Conservation (phyloP, 2,329 filamentous ascomycete species). For the Epichloe brachyelytri region DNA sequence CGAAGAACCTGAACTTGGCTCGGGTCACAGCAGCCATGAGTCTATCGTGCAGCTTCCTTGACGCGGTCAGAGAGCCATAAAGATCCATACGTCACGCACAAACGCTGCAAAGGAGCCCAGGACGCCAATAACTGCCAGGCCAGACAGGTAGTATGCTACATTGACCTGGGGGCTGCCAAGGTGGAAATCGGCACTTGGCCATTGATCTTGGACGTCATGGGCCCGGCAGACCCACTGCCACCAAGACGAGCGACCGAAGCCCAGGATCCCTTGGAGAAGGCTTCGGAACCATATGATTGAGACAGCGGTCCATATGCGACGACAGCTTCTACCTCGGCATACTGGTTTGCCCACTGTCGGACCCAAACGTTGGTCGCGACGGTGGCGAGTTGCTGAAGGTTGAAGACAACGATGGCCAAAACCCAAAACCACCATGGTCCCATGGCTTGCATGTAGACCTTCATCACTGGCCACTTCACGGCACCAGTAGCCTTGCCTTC, state of each 20-base stretch:
- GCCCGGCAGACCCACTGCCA: conserved; percentile 12
- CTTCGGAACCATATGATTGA: conserved; percentile 13
- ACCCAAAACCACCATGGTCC: conserved; percentile 96
- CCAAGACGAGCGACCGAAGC: conserved; percentile 25
- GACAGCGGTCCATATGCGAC: conserved; percentile 12
- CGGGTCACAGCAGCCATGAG: conserved; percentile 70
- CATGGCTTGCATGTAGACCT: conserved; percentile 80
- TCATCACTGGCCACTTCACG: conserved; percentile 77
- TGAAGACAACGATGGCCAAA: conserved; percentile 61
- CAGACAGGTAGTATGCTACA: conserved; percentile 66
- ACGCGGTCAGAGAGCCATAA: conserved; percentile 80
- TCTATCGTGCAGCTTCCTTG: conserved; percentile 66
- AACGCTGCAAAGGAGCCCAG: conserved; percentile 72
- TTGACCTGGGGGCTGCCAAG: conserved; percentile 48
- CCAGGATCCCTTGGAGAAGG: conserved; percentile 19
- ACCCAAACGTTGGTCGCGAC: conserved; percentile 94
- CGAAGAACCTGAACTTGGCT: conserved; percentile 95
- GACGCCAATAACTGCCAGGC: conserved; percentile 72
- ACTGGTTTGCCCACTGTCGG: conserved; percentile 86
- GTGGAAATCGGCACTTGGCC: conserved; percentile 9
- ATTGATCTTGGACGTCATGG: conserved; percentile 1
- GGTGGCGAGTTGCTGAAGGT: conserved; percentile 68
- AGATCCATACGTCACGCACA: conserved; percentile 73
- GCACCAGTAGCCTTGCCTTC: conserved; percentile 77
- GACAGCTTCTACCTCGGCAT: conserved; percentile 33